These are phyloP conservation scores for Akanthomyces uredinophilus DNA, from an alignment of 2,329 filamentous ascomycete species.

Conservation along the genomic window DNA sequence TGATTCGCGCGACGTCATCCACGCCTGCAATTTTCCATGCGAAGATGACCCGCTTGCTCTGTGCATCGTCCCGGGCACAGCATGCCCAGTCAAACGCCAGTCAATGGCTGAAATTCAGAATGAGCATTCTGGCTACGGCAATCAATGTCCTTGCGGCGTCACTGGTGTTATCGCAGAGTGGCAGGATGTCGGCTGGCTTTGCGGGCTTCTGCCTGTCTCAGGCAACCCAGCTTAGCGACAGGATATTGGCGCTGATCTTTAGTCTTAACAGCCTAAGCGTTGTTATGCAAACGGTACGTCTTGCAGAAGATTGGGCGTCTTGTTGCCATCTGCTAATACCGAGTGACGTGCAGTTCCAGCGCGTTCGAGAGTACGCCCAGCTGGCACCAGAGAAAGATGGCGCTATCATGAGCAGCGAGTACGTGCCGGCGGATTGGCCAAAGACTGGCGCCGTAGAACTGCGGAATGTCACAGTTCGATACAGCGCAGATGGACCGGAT, in stretches of 20 bases:
- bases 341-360: conserved; percentile 35
- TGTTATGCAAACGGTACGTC: conserved; percentile 46
- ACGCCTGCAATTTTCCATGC: conserved; percentile 43
- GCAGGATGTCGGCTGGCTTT: conserved; percentile 43
- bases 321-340: too few relatives aligned
- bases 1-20: conserved; percentile 45
- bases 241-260: conserved; percentile 46
- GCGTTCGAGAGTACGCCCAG: conserved; percentile 43
- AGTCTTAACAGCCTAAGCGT: conserved; percentile 48
- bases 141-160: background rate
- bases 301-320: background rate
- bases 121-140: background rate
- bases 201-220: conserved; percentile 54
- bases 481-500: conserved; percentile 39
- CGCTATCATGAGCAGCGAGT: conserved; percentile 30
- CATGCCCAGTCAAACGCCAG: conserved; percentile 25
- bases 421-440: conserved; percentile 43
- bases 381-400: conserved; percentile 37
- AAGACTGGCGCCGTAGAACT: conserved; percentile 43
- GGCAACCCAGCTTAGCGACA: conserved; percentile 48
- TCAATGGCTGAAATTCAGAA: conserved; percentile 8
- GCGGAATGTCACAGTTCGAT: conserved; percentile 44
- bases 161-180: conserved; percentile 15
- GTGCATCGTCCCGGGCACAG: conserved; percentile 39
- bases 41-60: conserved; percentile 44